phyloP scores from a whole-genome alignment of 768 basidiomycete genomes.

The Pisolithus microcarpus region DNA sequence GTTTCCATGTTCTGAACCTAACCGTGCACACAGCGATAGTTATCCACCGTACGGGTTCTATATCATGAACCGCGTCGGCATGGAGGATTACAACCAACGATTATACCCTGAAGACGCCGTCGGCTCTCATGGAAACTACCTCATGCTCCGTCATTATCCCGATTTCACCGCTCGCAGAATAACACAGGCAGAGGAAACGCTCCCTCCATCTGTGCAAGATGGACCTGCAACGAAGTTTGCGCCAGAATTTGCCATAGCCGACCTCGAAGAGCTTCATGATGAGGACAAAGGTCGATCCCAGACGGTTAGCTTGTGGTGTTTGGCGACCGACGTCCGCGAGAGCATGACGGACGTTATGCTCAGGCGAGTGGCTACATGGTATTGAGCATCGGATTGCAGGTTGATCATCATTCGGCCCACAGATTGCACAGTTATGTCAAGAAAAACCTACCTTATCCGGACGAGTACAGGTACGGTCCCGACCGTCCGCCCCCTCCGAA shows the following conservation, averaged over 20 bases:
- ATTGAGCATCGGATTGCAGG: not conserved
- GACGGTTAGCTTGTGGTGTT: slow-evolving; percentile 73
- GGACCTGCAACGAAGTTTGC: slow-evolving; percentile 42
- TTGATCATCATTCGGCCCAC: not conserved
- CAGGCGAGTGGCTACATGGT: slow-evolving; percentile 37
- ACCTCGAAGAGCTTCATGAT: slow-evolving; percentile 37
- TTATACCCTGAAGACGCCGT: slow-evolving; percentile 77
- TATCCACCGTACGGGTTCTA: slow-evolving; percentile 84
- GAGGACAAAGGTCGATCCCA: slow-evolving; percentile 49
- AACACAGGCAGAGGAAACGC: slow-evolving; percentile 25
- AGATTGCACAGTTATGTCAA: slow-evolving; percentile 65
- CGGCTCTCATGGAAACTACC: slow-evolving; percentile 49
- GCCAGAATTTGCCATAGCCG: slow-evolving; percentile 36
- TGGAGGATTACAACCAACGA: slow-evolving; percentile 67
- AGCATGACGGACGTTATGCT: slow-evolving; percentile 65
- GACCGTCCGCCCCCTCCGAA: slow-evolving; percentile 58
- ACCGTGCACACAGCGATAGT: slow-evolving; percentile 40
- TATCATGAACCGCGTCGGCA: slow-evolving; percentile 75
- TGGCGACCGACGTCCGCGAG: slow-evolving; percentile 60
- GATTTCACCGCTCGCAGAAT: slow-evolving; percentile 53
- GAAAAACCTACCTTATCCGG: slow-evolving; percentile 61
- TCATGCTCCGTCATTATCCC: slow-evolving; percentile 70
- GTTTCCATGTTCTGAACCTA: not conserved
- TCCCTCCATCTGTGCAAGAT: slow-evolving; percentile 19
- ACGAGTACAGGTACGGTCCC: slow-evolving; percentile 63